Evolutionary conservation across 2,329 filamentous ascomycete species (phyloP).

Genomic region (Fusarium penzigii): DNA sequence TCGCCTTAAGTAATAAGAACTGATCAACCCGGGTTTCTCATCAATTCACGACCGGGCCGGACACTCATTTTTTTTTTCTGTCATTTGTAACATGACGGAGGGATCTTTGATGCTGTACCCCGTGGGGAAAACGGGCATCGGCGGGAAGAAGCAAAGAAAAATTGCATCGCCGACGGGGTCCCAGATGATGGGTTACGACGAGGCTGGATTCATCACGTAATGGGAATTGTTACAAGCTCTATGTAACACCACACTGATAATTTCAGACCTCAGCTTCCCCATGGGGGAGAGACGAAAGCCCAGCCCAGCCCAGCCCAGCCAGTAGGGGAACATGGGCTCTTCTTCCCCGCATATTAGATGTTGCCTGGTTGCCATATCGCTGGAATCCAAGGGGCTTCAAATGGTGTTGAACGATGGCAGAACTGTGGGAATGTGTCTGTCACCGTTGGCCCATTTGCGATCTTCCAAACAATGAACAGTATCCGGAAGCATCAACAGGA

Average conservation of each 20-base stretch:
- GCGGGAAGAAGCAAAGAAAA: too few relatives aligned
- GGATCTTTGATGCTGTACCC: conserved; percentile 1
- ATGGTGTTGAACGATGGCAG: too few relatives aligned
- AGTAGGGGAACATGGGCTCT: neutral
- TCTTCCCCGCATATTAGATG: neutral
- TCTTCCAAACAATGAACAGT: too few relatives aligned
- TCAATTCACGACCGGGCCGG: neutral
- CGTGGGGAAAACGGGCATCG: conserved; percentile 11
- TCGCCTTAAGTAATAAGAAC: conserved; percentile 1
- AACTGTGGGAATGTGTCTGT: too few relatives aligned
- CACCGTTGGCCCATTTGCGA: too few relatives aligned
- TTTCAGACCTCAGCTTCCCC: neutral
- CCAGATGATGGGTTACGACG: neutral
- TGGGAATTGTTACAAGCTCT: conserved; percentile 6
- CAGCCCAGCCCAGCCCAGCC: conserved; percentile 2
- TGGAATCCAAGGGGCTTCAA: too few relatives aligned
- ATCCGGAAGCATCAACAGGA: too few relatives aligned
- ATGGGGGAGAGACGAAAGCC: conserved; percentile 18
- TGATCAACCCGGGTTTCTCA: too few relatives aligned
- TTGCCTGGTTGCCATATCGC: too few relatives aligned
- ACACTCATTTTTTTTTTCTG: neutral
- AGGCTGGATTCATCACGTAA: conserved; percentile 19
- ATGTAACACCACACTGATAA: too few relatives aligned
- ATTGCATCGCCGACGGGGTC: neutral
- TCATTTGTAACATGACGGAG: neutral